A percentile compares a stretch with the other conserved stretches of the same genome.
phyloP scores from a whole-genome alignment of 495 filamentous ascomycete species.

The Diplogelasinospora grovesii region DNA sequence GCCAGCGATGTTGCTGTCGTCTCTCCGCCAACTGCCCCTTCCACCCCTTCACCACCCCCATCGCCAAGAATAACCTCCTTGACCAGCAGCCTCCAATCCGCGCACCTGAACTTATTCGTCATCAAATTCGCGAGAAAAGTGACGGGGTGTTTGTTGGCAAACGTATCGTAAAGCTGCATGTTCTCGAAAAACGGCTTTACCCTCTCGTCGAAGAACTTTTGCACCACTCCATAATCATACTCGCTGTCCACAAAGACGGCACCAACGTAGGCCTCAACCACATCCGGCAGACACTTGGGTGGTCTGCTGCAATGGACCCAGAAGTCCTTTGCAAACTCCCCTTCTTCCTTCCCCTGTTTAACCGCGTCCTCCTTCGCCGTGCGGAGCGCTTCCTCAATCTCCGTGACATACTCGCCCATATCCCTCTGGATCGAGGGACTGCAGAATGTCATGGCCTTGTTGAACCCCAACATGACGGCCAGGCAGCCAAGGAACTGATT shows the following conservation, averaged over 20 bases:
- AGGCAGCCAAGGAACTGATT: slow-evolving; percentile 90
- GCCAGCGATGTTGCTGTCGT: no score
- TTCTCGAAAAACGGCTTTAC: slow-evolving; percentile 77
- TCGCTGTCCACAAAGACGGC: slow-evolving; percentile 88
- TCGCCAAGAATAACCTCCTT: slow-evolving; percentile 17
- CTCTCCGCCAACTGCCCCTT: slow-evolving; percentile 13
- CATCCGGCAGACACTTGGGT: slow-evolving; percentile 83
- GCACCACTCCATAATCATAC: slow-evolving; percentile 67
- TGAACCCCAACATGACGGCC: slow-evolving; percentile 67
- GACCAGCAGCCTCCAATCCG: slow-evolving; percentile 33
- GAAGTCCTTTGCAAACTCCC: slow-evolving; percentile 61
- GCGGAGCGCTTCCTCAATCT: slow-evolving; percentile 52
- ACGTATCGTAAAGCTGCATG: slow-evolving; percentile 82
- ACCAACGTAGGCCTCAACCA: slow-evolving; percentile 84
- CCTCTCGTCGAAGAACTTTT: slow-evolving; percentile 66
- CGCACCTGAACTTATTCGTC: slow-evolving; percentile 39
- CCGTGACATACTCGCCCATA: slow-evolving; percentile 62
- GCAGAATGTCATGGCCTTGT: slow-evolving; percentile 63
- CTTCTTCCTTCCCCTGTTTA: slow-evolving; percentile 19
- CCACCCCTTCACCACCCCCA: not conserved
- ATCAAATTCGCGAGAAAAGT: slow-evolving; percentile 40
- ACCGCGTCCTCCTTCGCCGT: slow-evolving; percentile 36
- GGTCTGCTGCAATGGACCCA: slow-evolving; percentile 66
- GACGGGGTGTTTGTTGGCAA: slow-evolving; percentile 81
- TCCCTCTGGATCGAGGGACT: slow-evolving; percentile 51